Percentiles rank a stretch among this genome's conserved stretches.
These are phyloP conservation scores for Trichoderma harzianum DNA, from an alignment of 2,329 filamentous ascomycete genomes.

Conservation along the genomic window DNA sequence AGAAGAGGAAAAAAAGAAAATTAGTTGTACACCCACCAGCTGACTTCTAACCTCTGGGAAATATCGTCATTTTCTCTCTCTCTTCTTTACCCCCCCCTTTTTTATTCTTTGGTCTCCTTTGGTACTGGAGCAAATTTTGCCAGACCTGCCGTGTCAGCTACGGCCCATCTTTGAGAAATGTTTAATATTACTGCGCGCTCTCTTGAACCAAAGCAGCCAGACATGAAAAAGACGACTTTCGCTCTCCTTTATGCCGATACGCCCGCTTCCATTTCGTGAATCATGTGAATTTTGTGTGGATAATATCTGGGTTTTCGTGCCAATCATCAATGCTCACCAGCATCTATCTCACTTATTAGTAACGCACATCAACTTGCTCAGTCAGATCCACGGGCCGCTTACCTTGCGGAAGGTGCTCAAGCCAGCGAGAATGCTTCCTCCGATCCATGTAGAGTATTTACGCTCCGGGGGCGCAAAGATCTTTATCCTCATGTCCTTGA, in stretches of 20 bases:
- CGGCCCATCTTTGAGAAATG: not conserved
- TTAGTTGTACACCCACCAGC: constrained; percentile 14
- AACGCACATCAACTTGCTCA: not conserved
- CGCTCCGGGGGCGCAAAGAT: constrained; percentile 97
- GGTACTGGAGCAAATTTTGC: not conserved
- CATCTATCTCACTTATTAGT: constrained; percentile 62
- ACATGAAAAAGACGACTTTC: constrained; percentile 15
- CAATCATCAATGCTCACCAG: constrained; percentile 99
- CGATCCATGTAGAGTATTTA: constrained; percentile 99
- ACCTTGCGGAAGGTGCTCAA: constrained; percentile 98
- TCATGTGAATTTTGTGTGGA: constrained; percentile 95
- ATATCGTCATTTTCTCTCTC: not conserved
- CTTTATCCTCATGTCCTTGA: constrained; percentile 99
- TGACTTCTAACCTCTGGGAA: not conserved
- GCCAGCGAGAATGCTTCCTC: constrained; percentile 92
- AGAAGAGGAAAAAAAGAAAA: not conserved
- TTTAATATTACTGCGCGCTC: not conserved
- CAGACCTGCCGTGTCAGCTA: not conserved
- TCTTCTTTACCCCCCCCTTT: not conserved
- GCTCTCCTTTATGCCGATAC: constrained; percentile 9
- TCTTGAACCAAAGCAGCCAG: constrained; percentile 1
- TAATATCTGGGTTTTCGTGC: constrained; percentile 99
- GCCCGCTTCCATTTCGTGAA: constrained; percentile 10
- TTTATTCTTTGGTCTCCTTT: not conserved
- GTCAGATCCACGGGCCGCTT: constrained; percentile 28